Base-by-base conservation (phyloP, 1,284 basidiomycete genomes). In the Melampsora larici-populina region DNA sequence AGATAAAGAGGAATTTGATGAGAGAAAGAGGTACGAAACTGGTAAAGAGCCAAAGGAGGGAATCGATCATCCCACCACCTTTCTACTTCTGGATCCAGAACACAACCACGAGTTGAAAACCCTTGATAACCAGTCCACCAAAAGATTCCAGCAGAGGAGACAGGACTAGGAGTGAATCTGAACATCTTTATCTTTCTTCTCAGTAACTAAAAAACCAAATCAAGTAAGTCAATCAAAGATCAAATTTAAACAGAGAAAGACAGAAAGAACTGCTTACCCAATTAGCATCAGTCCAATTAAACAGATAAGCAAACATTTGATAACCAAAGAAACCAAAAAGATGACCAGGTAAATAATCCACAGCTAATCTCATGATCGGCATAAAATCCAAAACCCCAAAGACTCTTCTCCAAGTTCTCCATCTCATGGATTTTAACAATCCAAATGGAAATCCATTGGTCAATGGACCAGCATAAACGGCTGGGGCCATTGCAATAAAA, bases 301-400 rank as follows among this genome's bases (percentile, higher is more conserved):
- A 87, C 36, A 89, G 83, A 83, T 88, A 89, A 7, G 87, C 86
- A 80, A 89, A 89, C 88, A 89, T 89, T 79, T 87, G 87, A 81
- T 83, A 83, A 43, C 81, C 68, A 86, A 83, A 29, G 83, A 80
- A 4, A 85, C 87, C 84, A 79, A 82, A 80, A 78, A 79, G 79
- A 43, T 82, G 80, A 71, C 82, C 79, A 78, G 86, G 85, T 36
- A 84, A 80, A 85, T 87, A 21, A 86, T 71, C 76, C 87, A 85
- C 0, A 88, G 88, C 17, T 85, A 86, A 85, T 66, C 87, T 85
- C 88, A 89, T 89, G 58, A 89, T 82, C 0, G 88, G 88, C 72
- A 89, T 88, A 79, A 89, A 89, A 81, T 89, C 88, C 78, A 89
- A 83, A 0, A 88, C 87, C 80, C 86, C 88, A 81, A 89, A 89